Base-by-base conservation (phyloP, 768 basidiomycete species). In the Strobilomyces dryophilus region DNA sequence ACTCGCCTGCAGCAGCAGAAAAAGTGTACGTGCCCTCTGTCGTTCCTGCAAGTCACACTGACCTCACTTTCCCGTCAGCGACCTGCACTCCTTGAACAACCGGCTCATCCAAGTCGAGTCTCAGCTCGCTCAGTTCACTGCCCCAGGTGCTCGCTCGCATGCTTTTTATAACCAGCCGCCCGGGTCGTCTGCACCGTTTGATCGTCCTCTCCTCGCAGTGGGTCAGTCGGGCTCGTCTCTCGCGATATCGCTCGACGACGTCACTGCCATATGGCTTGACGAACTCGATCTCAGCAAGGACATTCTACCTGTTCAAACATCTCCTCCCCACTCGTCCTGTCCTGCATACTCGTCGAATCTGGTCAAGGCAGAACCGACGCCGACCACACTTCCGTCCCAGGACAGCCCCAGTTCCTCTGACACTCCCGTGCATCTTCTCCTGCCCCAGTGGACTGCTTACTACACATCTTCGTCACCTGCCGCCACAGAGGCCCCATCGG, bases 61-160 rank as follows among this genome's bases (percentile, higher is more conserved):
- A 14, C 7, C 43, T 51, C 55, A 45, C 29, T 1, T 27, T 27
- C 45, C 34, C 24, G 44, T 4, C 61, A 87, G 85, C 41, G 90
- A 92, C 67, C 74, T 92, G 2, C 89, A 92, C 62, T 88, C 88
- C 1, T 76, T 92, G 37, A 87, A 92, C 63, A 92, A 92, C 67
- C 81, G 89, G 12, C 76, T 91, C 27, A 80, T 86, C 27, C 77
- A 81, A 52, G 78, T 91, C 56, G 89, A 92, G 70, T 70, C 80
- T 3, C 72, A 78, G 41, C 69, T 87, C 17, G 76, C 79, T 5
- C 75, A 80, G 59, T 65, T 83, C 5, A 70, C 71, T 11, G 64
- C 71, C 1, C 64, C 71, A 4, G 68, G 68, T 3, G 47, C 64
- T 54, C 54, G 67, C 45, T 59, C 59, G 8, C 64, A 66, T 31